Conservation (phyloP, 2,329 filamentous ascomycete genomes). For the Pseudofabraea citricarpa region DNA sequence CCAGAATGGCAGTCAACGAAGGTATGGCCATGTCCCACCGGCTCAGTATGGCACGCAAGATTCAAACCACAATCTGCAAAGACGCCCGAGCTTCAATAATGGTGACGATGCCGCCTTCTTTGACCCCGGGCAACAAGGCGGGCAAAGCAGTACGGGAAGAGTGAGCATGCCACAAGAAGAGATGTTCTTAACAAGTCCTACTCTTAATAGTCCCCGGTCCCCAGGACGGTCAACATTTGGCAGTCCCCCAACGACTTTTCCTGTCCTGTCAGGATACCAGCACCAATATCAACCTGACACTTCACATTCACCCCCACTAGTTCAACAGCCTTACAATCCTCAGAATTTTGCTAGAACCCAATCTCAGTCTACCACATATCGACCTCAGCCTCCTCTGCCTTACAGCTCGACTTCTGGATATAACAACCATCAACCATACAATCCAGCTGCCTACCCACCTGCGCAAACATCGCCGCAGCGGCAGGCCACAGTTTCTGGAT, state of each 20-base stretch:
- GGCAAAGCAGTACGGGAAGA: constrained; percentile 21
- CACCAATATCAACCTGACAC: constrained; percentile 43
- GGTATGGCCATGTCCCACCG: constrained; percentile 62
- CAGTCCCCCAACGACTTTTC: constrained; percentile 11
- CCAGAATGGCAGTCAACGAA: constrained; percentile 52
- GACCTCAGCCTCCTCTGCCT: constrained; percentile 40
- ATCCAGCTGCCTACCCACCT: constrained; percentile 48
- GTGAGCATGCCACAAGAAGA: constrained; percentile 44
- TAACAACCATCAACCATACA: constrained; percentile 55
- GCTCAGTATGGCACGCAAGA: constrained; percentile 51
- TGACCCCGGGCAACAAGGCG: constrained; percentile 26
- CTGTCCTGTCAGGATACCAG: constrained; percentile 40
- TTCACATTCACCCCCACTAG: constrained; percentile 27
- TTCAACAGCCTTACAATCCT: constrained; percentile 53
- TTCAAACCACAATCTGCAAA: constrained; percentile 32
- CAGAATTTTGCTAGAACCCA: constrained; percentile 48
- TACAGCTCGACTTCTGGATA: constrained; percentile 49
- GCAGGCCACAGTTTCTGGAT: constrained; percentile 49
- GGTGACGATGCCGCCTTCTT: constrained; percentile 65
- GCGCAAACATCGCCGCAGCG: constrained; percentile 50
- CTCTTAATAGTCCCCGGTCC: constrained; percentile 18
- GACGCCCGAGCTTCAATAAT: constrained; percentile 69
- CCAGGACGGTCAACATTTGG: constrained; percentile 21
- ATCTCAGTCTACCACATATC: constrained; percentile 35
- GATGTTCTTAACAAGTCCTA: constrained; percentile 47